A percentile compares a stretch with the other conserved stretches of the same genome.
phyloP scores from a whole-genome alignment of 371 early-diverging fungal genomes.

The Apophysomyces elegans region DNA sequence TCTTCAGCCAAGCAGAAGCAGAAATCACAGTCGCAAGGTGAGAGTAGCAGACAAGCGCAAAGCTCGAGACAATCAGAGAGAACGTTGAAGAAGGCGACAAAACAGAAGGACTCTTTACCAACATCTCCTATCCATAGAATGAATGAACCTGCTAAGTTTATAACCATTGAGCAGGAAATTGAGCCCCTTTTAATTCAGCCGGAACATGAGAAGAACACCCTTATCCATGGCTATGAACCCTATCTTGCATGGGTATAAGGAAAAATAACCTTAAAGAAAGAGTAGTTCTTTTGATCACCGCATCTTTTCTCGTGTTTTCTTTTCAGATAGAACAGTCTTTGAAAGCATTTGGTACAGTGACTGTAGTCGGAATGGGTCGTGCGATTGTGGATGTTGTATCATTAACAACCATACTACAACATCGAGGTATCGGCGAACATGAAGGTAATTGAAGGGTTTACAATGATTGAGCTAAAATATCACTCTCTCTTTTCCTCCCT shows the following conservation, averaged over 20 bases:
- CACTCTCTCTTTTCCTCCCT: no score
- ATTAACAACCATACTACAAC: conserved; percentile 38
- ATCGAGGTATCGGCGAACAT: conserved; percentile 42
- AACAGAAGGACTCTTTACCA: neutral
- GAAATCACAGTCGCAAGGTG: neutral
- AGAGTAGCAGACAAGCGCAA: conserved; percentile 3
- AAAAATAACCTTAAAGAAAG: neutral
- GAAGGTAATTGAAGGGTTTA: conserved; percentile 31
- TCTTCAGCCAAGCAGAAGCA: neutral
- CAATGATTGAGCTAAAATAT: neutral
- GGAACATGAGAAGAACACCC: conserved; percentile 2
- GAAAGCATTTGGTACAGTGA: conserved; percentile 33
- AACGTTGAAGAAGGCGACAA: neutral
- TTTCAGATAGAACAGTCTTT: conserved; percentile 39
- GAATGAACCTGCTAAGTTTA: conserved; percentile 31
- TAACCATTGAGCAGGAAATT: conserved; percentile 43
- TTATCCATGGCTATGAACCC: conserved; percentile 48
- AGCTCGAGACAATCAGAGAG: neutral
- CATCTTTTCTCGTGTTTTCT: neutral
- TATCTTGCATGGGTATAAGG: conserved; percentile 44
- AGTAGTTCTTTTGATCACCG: neutral
- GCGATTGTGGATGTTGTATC: conserved; percentile 48
- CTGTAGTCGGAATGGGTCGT: conserved; percentile 47
- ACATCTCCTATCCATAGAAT: conserved; percentile 2
- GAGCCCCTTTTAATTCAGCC: conserved; percentile 31